Evolutionary conservation across 768 basidiomycete species (phyloP), one percentile per base, ranked within the genome.

Genomic region (Candolleomyces eurysporus): DNA sequence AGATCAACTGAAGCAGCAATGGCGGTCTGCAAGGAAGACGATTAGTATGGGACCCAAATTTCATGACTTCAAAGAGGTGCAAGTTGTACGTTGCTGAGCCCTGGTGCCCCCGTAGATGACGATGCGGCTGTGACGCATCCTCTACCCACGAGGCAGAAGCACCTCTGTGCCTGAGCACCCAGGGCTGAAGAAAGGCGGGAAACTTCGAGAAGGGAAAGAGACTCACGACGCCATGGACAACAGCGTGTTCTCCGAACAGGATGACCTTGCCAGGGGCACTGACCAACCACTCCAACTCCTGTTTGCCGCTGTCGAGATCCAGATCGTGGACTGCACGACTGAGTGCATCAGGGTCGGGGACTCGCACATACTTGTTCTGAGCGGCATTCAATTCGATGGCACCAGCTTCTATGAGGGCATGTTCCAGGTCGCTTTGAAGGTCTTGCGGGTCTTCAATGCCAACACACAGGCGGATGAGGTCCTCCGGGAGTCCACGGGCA

Each of bases 211-310:
- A 60, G 48, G 58, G 40, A 67, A 64, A 60, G 16, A 64, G 32
- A 86, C 92, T 82, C 71, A 95, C 94, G 55, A 94, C 90, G 58
- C 97, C 97, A 72, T 98, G 90, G 19, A 99, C 97, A 55, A 99
- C 97, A 17, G 97, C 96, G 74, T 99, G 97, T 76, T 99, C 97
- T 52, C 97, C 97, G 66, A 98, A 99, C 63, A 99, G 74, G 65
- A 99, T 98, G 61, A 98, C 92, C 71, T 99, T 99, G 26, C 97
- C 97, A 8, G 97, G 97, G 3, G 97, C 94, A 60, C 94, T 95
- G 61, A 98, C 89, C 57, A 97, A 82, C 88, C 92, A 92, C 69
- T 91, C 89, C 45, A 65, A 45, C 51, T 77, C 73, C 54, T 83
- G 69, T 52, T 76, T 74, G 30, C 60, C 69, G 62, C 66, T 73